Conservation (phyloP, 2,329 filamentous ascomycete genomes). For the Ophiostoma piceae region DNA sequence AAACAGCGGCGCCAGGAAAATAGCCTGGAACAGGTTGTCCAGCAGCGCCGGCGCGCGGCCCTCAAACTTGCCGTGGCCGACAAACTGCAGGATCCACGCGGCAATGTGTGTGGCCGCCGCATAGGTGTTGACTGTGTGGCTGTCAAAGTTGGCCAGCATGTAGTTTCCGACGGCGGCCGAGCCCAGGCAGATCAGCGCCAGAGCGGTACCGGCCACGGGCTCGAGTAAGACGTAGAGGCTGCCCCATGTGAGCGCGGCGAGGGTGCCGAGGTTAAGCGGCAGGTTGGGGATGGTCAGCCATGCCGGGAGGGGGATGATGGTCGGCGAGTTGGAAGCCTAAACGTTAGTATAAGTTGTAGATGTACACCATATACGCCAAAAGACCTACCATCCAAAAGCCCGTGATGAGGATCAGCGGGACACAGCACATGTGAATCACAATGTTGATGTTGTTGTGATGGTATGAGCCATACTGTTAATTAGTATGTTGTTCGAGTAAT, state of each 20-base stretch:
- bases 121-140: constrained; percentile 54
- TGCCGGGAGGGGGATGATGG: constrained; percentile 58
- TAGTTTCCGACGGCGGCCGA: constrained; percentile 72
- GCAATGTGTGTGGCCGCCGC: constrained; percentile 56
- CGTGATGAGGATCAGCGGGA: constrained; percentile 68
- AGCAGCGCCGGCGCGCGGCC: constrained; percentile 80
- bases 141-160: constrained; percentile 53
- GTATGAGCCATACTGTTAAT: constrained; percentile 70
- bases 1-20: constrained; percentile 91
- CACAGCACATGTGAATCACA: constrained; percentile 72
- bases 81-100: constrained; percentile 82
- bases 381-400: constrained; percentile 61
- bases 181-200: constrained; percentile 70
- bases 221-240: constrained; percentile 86
- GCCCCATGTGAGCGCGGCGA: constrained; percentile 63
- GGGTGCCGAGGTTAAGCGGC: constrained; percentile 60
- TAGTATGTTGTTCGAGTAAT: background rate
- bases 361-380: background rate
- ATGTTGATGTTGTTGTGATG: constrained; percentile 74
- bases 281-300: constrained; percentile 65
- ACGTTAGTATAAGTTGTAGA: background rate
- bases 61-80: constrained; percentile 88
- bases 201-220: constrained; percentile 76
- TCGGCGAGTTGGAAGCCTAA: constrained; percentile 58
- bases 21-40: constrained; percentile 84